A percentile compares a stretch with the other conserved stretches of the same genome.
Evolutionary conservation across 1,284 basidiomycete species (phyloP).

Genomic region (Naganishia sp.): DNA sequence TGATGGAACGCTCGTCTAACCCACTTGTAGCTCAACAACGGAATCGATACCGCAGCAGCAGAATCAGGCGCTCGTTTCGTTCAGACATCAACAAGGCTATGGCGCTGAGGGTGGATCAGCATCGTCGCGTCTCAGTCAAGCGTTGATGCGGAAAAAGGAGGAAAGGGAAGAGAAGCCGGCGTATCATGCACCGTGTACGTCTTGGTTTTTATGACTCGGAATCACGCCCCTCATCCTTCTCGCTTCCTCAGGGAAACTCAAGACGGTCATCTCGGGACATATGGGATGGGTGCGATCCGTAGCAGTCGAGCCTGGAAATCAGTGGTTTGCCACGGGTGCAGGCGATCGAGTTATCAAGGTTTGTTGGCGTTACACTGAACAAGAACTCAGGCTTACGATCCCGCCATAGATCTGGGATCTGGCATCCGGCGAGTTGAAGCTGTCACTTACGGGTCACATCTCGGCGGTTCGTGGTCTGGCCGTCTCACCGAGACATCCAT

Average conservation of each 20-base stretch:
- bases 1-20: background rate
- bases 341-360: conserved; percentile 94
- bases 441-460: conserved; percentile 95
- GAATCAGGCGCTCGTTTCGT: conserved; percentile 46
- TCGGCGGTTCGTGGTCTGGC: conserved; percentile 93
- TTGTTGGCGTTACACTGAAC: conserved; percentile 16
- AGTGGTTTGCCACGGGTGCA: conserved; percentile 98
- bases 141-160: conserved; percentile 84
- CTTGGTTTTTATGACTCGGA: background rate
- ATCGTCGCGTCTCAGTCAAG: conserved; percentile 65
- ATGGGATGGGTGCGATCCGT: conserved; percentile 97
- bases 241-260: conserved; percentile 72
- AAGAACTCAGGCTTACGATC: background rate
- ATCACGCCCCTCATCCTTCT: no score
- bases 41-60: conserved; percentile 25
- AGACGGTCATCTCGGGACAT: conserved; percentile 95
- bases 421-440: conserved; percentile 90
- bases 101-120: conserved; percentile 53
- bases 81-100: conserved; percentile 54
- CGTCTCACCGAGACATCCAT: conserved; percentile 88
- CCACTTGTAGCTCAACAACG: background rate
- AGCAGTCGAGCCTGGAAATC: conserved; percentile 94
- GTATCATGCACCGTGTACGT: conserved; percentile 77
- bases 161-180: conserved; percentile 88
- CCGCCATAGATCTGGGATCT: conserved; percentile 84